These are phyloP conservation scores for Gymnopilus dilepis DNA, from an alignment of 768 basidiomycete species.

Conservation along the genomic window DNA sequence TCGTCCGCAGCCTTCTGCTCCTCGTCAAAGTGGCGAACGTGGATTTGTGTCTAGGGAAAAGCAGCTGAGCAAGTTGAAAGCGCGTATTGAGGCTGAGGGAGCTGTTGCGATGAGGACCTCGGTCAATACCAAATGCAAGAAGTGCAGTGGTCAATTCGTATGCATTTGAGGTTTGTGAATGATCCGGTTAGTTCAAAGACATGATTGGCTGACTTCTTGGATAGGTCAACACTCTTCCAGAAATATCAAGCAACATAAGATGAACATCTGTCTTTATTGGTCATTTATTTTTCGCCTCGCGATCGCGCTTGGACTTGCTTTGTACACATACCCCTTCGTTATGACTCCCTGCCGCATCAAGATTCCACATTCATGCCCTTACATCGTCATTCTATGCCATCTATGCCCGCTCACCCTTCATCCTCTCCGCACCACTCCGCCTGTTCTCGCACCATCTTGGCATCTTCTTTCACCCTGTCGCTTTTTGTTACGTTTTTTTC, in stretches of 20 bases:
- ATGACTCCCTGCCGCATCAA: constrained; percentile 15
- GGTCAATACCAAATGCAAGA: constrained; percentile 40
- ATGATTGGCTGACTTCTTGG: background rate
- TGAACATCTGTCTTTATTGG: constrained; percentile 25
- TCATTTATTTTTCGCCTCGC: constrained; percentile 25
- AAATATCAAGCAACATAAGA: constrained; percentile 8
- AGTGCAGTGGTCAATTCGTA: constrained; percentile 44
- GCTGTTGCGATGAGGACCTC: constrained; percentile 30
- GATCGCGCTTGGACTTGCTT: constrained; percentile 24
- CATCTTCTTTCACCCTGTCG: constrained; percentile 13
- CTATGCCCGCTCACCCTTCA: background rate
- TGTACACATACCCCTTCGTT: constrained; percentile 24
- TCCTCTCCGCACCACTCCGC: background rate
- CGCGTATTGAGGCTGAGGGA: constrained; percentile 54
- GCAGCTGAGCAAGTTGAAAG: constrained; percentile 68
- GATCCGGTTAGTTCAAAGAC: background rate
- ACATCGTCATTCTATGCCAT: background rate
- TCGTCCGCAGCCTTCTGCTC: background rate
- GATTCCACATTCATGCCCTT: background rate
- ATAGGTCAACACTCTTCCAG: background rate
- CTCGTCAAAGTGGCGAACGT: constrained; percentile 25
- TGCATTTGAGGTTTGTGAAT: constrained; percentile 44
- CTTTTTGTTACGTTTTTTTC: constrained; percentile 21
- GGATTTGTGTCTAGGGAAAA: constrained; percentile 65
- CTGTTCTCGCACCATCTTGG: constrained; percentile 8